Conservation (phyloP, 176 grass and related monocot genomes). For the Eremochloa ophiuroides region DNA sequence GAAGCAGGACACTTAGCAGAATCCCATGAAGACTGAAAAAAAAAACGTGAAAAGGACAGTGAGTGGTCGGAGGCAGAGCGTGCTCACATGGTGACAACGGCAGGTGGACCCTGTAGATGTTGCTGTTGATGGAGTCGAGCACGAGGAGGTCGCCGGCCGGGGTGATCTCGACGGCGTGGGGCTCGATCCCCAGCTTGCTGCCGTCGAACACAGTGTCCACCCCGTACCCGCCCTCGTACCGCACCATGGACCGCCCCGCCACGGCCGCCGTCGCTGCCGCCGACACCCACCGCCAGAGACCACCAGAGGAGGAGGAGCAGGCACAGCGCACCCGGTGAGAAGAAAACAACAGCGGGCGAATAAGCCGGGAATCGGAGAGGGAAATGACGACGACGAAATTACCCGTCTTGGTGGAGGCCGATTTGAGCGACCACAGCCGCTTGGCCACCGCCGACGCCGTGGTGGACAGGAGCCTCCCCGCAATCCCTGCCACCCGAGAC, state of each 20-base stretch:
- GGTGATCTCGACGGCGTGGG: slow-evolving; percentile 71
- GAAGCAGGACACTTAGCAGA: slow-evolving; percentile 16
- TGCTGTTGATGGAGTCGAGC: slow-evolving; percentile 98
- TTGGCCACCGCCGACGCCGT: slow-evolving; percentile 58
- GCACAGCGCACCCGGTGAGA: background rate
- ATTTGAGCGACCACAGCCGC: slow-evolving; percentile 86
- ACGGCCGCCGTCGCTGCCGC: slow-evolving; percentile 35
- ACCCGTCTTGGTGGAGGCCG: slow-evolving; percentile 62
- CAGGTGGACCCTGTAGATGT: slow-evolving; percentile 74
- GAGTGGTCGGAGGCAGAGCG: slow-evolving; percentile 9
- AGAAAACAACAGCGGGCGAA: slow-evolving; percentile 2
- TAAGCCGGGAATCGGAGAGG: slow-evolving; percentile 17
- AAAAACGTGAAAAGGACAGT: slow-evolving; percentile 11
- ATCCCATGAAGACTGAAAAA: slow-evolving; percentile 30
- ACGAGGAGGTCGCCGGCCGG: slow-evolving; percentile 78
- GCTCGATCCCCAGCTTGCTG: slow-evolving; percentile 96
- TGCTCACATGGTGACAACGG: slow-evolving; percentile 84
- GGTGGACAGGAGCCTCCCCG: slow-evolving; percentile 54
- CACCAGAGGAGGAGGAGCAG: background rate
- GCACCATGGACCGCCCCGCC: slow-evolving; percentile 60
- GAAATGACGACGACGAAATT: background rate
- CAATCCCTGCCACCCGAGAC: slow-evolving; percentile 45
- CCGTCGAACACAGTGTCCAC: slow-evolving; percentile 98
- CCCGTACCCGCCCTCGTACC: slow-evolving; percentile 87
- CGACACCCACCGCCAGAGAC: background rate